Evolutionary conservation across 345 rosid species (phyloP).

Genomic region (Eucalyptus erythrocorys): DNA sequence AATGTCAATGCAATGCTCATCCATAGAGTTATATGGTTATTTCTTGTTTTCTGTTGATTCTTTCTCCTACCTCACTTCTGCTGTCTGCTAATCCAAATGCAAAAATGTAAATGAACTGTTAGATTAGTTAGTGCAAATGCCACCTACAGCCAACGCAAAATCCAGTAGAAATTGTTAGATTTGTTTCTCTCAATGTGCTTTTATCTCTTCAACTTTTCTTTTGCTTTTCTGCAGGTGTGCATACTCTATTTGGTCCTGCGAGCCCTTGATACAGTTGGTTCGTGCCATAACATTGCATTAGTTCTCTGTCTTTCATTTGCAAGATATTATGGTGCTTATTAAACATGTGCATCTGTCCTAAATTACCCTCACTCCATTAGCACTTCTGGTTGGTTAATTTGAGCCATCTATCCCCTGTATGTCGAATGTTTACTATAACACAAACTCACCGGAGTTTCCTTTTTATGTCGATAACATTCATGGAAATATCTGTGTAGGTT

Average conservation of each 20-base stretch:
- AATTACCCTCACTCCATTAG: neutral
- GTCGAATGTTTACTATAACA: neutral
- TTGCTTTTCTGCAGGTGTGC: no score
- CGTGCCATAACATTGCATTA: no score
- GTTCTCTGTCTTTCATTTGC: no score
- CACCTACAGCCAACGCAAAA: neutral
- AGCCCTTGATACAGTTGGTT: no score
- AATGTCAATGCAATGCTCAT: neutral
- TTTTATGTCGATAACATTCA: neutral
- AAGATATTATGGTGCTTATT: no score
- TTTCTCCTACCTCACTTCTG: neutral
- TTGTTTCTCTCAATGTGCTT: neutral
- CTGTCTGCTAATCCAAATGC: neutral
- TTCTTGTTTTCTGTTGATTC: neutral
- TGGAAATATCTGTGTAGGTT: neutral
- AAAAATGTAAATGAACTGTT: neutral
- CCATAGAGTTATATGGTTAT: neutral
- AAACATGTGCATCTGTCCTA: no score
- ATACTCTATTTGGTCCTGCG: no score
- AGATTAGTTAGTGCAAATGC: neutral
- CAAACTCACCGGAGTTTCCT: neutral
- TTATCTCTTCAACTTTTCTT: neutral
- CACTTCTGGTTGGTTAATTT: no score
- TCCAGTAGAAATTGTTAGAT: neutral
- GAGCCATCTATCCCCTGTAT: neutral